Conservation (phyloP, 768 basidiomycete species). For the Imleria badia region DNA sequence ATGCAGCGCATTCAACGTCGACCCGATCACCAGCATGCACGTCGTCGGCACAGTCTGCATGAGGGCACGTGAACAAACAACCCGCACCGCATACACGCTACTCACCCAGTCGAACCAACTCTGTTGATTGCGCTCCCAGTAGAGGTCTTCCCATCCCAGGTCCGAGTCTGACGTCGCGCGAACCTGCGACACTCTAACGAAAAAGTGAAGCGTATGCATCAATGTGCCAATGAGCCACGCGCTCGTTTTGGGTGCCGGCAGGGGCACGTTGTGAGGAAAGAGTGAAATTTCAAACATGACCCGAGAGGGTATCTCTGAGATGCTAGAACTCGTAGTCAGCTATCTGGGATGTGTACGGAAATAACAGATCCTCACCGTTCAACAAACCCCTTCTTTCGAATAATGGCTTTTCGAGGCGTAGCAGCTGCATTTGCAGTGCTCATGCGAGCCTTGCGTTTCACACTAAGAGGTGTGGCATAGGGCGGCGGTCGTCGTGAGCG, state of each 20-base stretch:
- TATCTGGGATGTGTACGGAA: conserved; percentile 3
- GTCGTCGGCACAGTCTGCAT: conserved; percentile 65
- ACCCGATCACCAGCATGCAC: conserved; percentile 50
- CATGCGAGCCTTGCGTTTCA: conserved; percentile 44
- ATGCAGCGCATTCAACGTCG: conserved; percentile 61
- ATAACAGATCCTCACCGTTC: conserved; percentile 47
- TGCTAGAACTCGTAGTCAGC: conserved; percentile 38
- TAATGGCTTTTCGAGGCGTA: conserved; percentile 48
- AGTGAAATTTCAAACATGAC: conserved; percentile 78
- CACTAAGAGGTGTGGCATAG: conserved; percentile 59
- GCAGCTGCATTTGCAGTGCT: conserved; percentile 28
- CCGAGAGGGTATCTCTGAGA: conserved; percentile 63
- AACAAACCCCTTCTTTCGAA: conserved; percentile 63
- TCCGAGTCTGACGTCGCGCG: conserved; percentile 62
- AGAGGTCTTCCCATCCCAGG: conserved; percentile 77
- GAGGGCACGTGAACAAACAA: conserved; percentile 9
- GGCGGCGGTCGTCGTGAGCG: conserved; percentile 69
- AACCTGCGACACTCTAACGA: conserved; percentile 57
- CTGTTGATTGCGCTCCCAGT: conserved; percentile 58
- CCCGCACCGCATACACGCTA: conserved; percentile 12
- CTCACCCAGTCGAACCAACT: conserved; percentile 83
- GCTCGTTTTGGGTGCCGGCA: conserved; percentile 64
- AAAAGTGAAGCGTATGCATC: conserved; percentile 69
- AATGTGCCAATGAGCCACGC: conserved; percentile 64
- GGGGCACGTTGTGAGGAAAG: conserved; percentile 78